phyloP scores from a whole-genome alignment of 257 asterid genomes.

The Penstemon barbatus region DNA sequence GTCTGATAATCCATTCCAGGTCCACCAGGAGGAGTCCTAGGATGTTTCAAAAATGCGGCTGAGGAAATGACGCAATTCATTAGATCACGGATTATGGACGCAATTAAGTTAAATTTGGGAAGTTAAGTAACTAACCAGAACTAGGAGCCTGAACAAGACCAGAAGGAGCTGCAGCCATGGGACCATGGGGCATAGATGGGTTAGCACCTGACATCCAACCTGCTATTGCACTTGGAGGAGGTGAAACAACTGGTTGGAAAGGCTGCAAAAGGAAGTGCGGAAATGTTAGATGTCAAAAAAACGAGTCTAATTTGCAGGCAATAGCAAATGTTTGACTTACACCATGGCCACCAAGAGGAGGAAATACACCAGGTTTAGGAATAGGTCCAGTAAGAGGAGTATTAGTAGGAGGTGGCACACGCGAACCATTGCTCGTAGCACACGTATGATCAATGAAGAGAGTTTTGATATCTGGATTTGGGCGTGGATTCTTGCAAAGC shows the following conservation, averaged over 20 bases:
- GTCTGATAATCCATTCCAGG: conserved; percentile 89
- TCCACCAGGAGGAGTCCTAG: conserved; percentile 76
- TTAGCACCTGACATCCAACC: conserved; percentile 94
- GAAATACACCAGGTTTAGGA: conserved; percentile 60
- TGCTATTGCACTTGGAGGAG: conserved; percentile 79
- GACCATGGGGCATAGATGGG: conserved; percentile 53
- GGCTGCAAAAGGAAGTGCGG: conserved; percentile 34
- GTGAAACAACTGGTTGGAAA: conserved; percentile 59
- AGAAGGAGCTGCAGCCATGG: conserved; percentile 59
- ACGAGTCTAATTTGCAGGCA: conserved; percentile 15
- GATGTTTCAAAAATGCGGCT: conserved; percentile 86
- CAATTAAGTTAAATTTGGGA: conserved; percentile 19
- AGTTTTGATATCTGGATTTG: conserved; percentile 93
- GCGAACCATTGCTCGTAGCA: conserved; percentile 73
- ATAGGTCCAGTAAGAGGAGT: conserved; percentile 66
- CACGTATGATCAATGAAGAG: conserved; percentile 86
- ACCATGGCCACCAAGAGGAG: conserved; percentile 77
- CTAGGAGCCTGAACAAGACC: conserved; percentile 53
- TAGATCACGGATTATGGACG: not conserved
- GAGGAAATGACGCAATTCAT: conserved; percentile 17
- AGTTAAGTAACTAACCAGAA: conserved; percentile 50
- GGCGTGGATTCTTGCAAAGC: conserved; percentile 95
- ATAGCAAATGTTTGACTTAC: conserved; percentile 45
- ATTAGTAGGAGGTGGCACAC: conserved; percentile 69
- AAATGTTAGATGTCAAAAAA: conserved; percentile 18